These are phyloP conservation scores for Umbilicus rupestris DNA, from an alignment of 164 flowering plant genomes.

Conservation along the genomic window DNA sequence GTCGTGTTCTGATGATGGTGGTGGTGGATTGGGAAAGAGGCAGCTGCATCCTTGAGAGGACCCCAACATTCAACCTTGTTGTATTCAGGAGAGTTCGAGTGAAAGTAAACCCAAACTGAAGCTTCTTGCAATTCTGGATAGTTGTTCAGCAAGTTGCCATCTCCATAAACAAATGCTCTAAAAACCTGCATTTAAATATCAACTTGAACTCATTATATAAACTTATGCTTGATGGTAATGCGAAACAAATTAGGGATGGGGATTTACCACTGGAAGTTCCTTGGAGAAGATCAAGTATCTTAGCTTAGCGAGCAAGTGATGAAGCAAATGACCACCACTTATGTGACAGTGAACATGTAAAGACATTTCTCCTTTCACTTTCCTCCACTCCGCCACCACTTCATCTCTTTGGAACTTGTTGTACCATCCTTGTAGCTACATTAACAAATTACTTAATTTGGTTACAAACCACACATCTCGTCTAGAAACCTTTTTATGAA, in stretches of 20 bases:
- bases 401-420: conserved; percentile 80
- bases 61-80: conserved; percentile 89
- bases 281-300: conserved; percentile 87
- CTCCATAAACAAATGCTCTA: conserved; percentile 88
- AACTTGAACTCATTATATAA: neutral
- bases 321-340: conserved; percentile 80
- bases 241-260: neutral
- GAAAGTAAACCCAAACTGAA: conserved; percentile 88
- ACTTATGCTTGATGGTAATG: too few species aligned
- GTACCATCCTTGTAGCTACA: conserved; percentile 85
- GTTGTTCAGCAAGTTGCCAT: conserved; percentile 52
- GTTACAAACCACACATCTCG: neutral
- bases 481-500: too few species aligned
- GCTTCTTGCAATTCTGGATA: conserved; percentile 82
- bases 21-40: conserved; percentile 15
- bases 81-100: conserved; percentile 76
- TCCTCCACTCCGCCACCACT: conserved; percentile 94
- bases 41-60: conserved; percentile 52
- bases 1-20: neutral
- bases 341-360: conserved; percentile 94
- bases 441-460: neutral
- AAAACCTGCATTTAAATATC: conserved; percentile 41
- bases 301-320: conserved; percentile 54
- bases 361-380: conserved; percentile 81
- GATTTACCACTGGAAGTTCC: conserved; percentile 82